Base-by-base conservation (phyloP, 2,329 filamentous ascomycete species). In the Alternaria sp. region DNA sequence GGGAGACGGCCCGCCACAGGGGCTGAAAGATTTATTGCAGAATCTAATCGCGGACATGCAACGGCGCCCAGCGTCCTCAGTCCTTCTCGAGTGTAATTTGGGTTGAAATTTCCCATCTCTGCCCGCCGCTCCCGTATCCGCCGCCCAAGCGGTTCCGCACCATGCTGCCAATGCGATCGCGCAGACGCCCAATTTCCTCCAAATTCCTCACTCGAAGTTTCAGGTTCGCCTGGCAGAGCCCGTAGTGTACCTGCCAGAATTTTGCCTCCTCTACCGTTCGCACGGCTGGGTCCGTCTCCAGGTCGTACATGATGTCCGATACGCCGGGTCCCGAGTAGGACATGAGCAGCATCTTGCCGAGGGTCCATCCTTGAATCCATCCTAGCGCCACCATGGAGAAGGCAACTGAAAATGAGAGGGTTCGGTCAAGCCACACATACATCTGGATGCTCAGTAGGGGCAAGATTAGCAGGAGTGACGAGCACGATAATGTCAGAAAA, bases 171-270 rank as follows among this genome's bases (percentile, higher is more conserved):
- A 97, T 87, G 46, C 92, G 89, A 64, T 91, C 89, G 59, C 94
- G 87, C 66, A 98, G 80, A 71, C 90, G 90, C 60, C 85, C 85
- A 60, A 96, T 82, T 6, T 89, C 86, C 14, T 90, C 87, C 63
- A 81, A 72, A 5, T 89, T 90, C 64, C 81, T 76, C 27, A 97
- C 87, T 60, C 89, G 86, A 20, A 99, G 80, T 78, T 93, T 96
- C 67, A 99, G 79, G 75, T 96, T 97, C 9, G 95, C 95, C 91
- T 98, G 97, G 74, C 93, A 97, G 41, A 98, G 84, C 2, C 94
- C 94, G 77, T 98, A 97, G 80, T 99, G 95, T 14, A 97, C 95
- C 82, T 99, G 95, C 95, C 95, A 99, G 79, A 99, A 97, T 75
- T 93, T 90, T 2, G 94, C 94, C 73, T 97, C 94, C 59, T 97